Conservation (phyloP, 176 grass and related monocot species). For the Oryza nivara region DNA sequence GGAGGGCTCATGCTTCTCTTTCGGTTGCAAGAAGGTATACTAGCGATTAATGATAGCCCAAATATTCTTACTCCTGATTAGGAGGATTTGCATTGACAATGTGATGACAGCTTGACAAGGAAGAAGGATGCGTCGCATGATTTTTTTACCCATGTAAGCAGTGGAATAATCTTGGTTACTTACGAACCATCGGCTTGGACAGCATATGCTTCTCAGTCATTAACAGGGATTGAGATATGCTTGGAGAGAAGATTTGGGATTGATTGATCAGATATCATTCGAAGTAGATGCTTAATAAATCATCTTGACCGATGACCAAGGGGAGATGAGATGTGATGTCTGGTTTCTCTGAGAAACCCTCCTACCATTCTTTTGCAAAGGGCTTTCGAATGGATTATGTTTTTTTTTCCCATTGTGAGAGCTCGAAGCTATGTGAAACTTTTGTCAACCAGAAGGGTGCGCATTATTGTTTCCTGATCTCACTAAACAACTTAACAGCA, state of each 20-base stretch:
- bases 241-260: background rate
- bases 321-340: background rate
- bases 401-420: background rate
- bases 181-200: background rate
- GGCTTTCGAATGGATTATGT: background rate
- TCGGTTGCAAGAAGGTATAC: no score
- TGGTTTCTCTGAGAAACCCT: background rate
- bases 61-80: no score
- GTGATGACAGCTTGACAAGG: background rate
- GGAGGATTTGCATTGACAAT: background rate
- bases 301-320: background rate
- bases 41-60: no score
- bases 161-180: background rate
- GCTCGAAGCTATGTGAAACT: background rate
- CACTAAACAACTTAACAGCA: background rate
- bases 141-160: background rate
- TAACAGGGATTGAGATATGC: background rate
- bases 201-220: background rate
- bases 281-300: background rate
- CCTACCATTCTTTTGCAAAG: background rate
- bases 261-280: background rate
- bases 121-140: background rate
- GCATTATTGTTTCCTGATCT: background rate
- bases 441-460: background rate
- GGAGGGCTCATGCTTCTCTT: no score